A percentile compares a stretch with the other conserved stretches of the same genome.
Evolutionary conservation across 441 rosid genomes (phyloP).

Genomic region (Flueggea neowawraea): DNA sequence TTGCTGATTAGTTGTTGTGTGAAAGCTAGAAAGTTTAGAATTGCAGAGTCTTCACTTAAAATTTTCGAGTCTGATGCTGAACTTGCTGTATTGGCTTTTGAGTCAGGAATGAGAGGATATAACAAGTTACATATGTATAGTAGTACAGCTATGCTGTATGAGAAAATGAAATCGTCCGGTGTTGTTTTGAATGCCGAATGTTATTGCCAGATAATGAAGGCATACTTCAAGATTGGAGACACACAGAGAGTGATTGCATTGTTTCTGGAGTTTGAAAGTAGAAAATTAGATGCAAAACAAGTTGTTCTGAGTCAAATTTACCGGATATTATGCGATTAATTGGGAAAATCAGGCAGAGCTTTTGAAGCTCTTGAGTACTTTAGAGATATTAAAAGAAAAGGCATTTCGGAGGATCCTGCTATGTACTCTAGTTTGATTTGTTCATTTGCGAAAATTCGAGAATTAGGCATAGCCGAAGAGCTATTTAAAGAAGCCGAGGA

Average conservation of each 20-base stretch:
- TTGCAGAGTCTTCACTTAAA: conserved; percentile 43
- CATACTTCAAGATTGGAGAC: conserved; percentile 47
- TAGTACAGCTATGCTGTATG: conserved; percentile 47
- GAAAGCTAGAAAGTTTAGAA: conserved; percentile 50
- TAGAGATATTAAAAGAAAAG: conserved; percentile 51
- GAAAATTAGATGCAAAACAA: conserved; percentile 29
- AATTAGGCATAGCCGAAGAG: conserved; percentile 40
- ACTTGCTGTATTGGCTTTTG: conserved; percentile 42
- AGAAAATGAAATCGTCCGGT: conserved; percentile 40
- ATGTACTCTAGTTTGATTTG: conserved; percentile 54
- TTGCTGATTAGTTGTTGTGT: conserved; percentile 49
- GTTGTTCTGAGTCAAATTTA: conserved; percentile 27
- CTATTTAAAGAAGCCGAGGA: conserved; percentile 60
- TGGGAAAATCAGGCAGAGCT: conserved; percentile 56
- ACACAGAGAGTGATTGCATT: conserved; percentile 45
- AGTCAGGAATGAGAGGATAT: conserved; percentile 70
- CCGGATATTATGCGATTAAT: conserved; percentile 42
- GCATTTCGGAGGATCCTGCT: conserved; percentile 35
- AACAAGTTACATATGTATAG: conserved; percentile 84
- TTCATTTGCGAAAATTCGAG: conserved; percentile 44
- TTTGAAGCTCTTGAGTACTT: conserved; percentile 61
- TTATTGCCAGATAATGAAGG: conserved; percentile 69
- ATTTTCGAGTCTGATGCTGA: conserved; percentile 35
- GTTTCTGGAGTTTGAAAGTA: conserved; percentile 48
- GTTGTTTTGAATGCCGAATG: conserved; percentile 45